These are phyloP conservation scores for Haemoproteus tartakovskyi DNA, from an alignment of 169 alveolate species.

Conservation along the genomic window DNA sequence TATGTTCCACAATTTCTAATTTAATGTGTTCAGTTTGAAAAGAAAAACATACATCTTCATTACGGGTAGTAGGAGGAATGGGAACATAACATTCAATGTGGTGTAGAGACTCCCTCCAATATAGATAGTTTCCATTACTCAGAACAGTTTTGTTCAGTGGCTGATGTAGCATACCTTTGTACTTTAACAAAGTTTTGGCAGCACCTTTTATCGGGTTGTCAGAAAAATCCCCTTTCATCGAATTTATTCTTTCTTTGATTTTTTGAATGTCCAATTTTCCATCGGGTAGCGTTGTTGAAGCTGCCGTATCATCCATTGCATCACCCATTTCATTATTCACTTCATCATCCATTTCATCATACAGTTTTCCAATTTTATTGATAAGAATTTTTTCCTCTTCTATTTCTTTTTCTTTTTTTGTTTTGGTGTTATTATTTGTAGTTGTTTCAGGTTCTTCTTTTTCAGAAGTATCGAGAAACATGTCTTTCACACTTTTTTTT, in stretches of 20 bases:
- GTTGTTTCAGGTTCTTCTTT: too few species aligned
- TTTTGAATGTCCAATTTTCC: slow-evolving; percentile 34
- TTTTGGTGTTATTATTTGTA: too few species aligned
- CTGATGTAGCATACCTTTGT: slow-evolving; percentile 48
- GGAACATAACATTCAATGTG: slow-evolving; percentile 36
- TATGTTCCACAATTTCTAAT: slow-evolving; percentile 12
- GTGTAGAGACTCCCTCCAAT: slow-evolving; percentile 62
- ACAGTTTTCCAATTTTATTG: slow-evolving; percentile 47
- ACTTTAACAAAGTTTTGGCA: slow-evolving; percentile 43
- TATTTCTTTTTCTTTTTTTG: too few species aligned
- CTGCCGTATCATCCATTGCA: too few species aligned
- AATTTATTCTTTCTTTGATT: slow-evolving; percentile 23
- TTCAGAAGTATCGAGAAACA: too few species aligned
- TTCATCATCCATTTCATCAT: slow-evolving; percentile 32
- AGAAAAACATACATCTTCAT: slow-evolving; percentile 12
- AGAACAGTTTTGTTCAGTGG: too few species aligned
- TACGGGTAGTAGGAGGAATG: slow-evolving; percentile 22
- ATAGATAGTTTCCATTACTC: too few species aligned
- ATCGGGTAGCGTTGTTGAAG: too few species aligned
- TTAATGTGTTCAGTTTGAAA: slow-evolving; percentile 35
- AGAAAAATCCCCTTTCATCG: slow-evolving; percentile 16
- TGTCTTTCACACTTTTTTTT: too few species aligned
- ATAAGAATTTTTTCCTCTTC: slow-evolving; percentile 20
- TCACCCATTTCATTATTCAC: too few species aligned
- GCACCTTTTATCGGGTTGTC: slow-evolving; percentile 39